Percentiles rank a stretch among this genome's conserved stretches.
These are phyloP conservation scores for Heritiera fomes DNA, from an alignment of 345 rosid genomes.

Conservation along the genomic window DNA sequence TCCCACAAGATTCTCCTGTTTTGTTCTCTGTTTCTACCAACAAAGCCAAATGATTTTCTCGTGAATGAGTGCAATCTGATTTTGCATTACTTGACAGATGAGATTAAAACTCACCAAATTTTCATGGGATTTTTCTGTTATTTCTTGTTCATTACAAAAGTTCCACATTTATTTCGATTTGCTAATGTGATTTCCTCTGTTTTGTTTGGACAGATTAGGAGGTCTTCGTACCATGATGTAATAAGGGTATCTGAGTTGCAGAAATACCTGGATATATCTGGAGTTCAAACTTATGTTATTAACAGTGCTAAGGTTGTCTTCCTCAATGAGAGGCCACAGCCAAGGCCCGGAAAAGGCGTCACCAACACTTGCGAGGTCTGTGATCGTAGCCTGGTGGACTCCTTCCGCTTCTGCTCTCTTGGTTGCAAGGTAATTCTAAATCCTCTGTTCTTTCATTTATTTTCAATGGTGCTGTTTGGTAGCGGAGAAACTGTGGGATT, in stretches of 20 bases:
- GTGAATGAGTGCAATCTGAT: neutral
- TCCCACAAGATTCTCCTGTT: neutral
- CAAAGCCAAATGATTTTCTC: conserved; percentile 8
- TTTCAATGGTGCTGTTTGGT: conserved; percentile 21
- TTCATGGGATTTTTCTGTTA: conserved; percentile 9
- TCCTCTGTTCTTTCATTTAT: neutral
- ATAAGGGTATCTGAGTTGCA: conserved; percentile 93
- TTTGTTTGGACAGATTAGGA: conserved; percentile 67
- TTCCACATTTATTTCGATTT: neutral
- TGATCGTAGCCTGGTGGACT: conserved; percentile 89
- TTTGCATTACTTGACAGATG: conserved; percentile 3
- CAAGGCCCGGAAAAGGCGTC: conserved; percentile 93
- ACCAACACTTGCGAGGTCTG: conserved; percentile 94
- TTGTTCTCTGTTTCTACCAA: neutral
- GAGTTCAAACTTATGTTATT: conserved; percentile 95
- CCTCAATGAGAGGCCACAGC: conserved; percentile 96
- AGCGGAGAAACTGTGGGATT: conserved; percentile 11
- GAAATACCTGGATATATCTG: conserved; percentile 78
- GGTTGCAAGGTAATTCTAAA: conserved; percentile 76
- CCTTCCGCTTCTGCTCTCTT: conserved; percentile 94
- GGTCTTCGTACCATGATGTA: conserved; percentile 99
- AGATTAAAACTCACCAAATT: conserved; percentile 9
- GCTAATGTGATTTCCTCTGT: neutral
- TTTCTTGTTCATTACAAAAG: neutral
- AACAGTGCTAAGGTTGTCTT: conserved; percentile 97